These are phyloP conservation scores for Paecilomyces fulvus DNA, from an alignment of 2,329 filamentous ascomycete species.

Conservation along the genomic window DNA sequence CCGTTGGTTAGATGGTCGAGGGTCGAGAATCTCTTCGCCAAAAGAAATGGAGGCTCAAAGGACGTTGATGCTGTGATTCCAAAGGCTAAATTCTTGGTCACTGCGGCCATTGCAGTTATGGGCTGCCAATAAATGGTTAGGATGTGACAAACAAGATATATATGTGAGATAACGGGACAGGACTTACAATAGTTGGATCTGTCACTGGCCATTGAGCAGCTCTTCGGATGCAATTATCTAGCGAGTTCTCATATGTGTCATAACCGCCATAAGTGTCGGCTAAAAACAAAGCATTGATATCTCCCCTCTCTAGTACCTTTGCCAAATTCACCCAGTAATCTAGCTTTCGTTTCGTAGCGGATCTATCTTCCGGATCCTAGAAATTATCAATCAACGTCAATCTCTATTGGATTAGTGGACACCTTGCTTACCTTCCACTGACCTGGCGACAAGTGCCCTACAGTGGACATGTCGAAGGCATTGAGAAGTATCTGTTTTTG, in stretches of 20 bases:
- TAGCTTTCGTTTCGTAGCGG: constrained; percentile 51
- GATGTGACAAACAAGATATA: background rate
- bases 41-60: constrained; percentile 53
- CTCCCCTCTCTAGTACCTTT: constrained; percentile 52
- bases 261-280: constrained; percentile 59
- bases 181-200: constrained; percentile 52
- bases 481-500: constrained; percentile 53
- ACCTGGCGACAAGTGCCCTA: constrained; percentile 56
- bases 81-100: constrained; percentile 56
- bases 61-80: constrained; percentile 56
- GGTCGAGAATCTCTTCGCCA: constrained; percentile 55
- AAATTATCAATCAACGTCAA: background rate
- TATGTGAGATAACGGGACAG: background rate
- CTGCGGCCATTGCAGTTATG: constrained; percentile 58
- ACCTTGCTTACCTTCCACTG: constrained; percentile 53
- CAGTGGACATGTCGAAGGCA: constrained; percentile 58
- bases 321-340: constrained; percentile 58
- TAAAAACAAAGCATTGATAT: constrained; percentile 57
- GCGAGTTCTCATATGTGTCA: constrained; percentile 52
- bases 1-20: constrained; percentile 55
- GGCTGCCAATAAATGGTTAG: constrained; percentile 32
- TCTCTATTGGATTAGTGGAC: background rate
- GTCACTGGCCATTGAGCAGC: constrained; percentile 59
- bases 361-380: constrained; percentile 52
- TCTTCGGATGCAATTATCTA: constrained; percentile 53